Evolutionary conservation across 148 eudicot genomes (phyloP), one percentile per base, ranked within the genome.

Genomic region (Rhododendron vialii): DNA sequence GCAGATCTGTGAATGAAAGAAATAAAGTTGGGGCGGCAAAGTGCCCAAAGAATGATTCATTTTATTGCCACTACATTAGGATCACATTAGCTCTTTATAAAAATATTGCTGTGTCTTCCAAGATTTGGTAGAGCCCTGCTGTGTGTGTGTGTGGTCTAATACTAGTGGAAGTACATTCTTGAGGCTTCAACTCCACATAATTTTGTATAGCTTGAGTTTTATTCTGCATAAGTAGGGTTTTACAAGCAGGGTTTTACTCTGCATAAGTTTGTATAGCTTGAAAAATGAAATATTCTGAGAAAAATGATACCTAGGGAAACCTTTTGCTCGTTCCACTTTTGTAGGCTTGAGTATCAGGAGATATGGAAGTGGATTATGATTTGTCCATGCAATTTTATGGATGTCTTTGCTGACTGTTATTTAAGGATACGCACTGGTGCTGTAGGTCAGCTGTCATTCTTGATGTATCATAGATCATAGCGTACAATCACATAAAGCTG

Each of bases 151-250:
- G 22, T 38, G 51, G 26, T 17, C 24, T 6, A 2, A 67, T 5
- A 14, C 74, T 82, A 12, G 75, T 82, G 24, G 33, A n/a, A 47
- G 55, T 65, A 22, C 76, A 15, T 69, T 22, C 53, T 83, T 67
- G 55, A 83, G 84, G 77, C 77, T 65, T 83, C 59, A 26, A 65
- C 69, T n/a, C 55, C 55, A 83, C 51, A 47, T 69, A 47, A 47
- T 12, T 47, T 47, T 7, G 12, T 47, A 47, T 47, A 1, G 15
- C 4, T 47, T 15, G 61, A 41, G 48, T 13, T 45, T 83, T 55
- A 14, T 17, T 67, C 33, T 9, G 50, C 50, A 47, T 47, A 47
- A 26, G 18, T n/a, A 83, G 33, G 43, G 24, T 41, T 15, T 57
- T 38, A 13, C 13, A 15, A 83, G 76, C 50, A 36, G 57, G 77